Percentiles rank a stretch among this genome's conserved stretches.
These are phyloP conservation scores for Aspergillus sojae DNA, from an alignment of 2,329 filamentous ascomycete genomes.

Conservation along the genomic window DNA sequence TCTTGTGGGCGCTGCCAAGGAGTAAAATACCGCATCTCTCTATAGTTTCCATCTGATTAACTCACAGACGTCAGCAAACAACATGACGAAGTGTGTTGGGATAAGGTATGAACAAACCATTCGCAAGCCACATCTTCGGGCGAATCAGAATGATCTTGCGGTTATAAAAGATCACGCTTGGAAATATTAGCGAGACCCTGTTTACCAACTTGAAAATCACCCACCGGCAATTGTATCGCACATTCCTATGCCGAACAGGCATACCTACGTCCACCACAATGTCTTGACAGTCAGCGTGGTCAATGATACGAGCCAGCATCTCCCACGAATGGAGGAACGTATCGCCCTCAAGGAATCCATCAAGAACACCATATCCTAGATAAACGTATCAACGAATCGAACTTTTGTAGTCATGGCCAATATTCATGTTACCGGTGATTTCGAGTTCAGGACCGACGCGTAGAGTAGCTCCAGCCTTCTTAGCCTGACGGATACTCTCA, in stretches of 20 bases:
- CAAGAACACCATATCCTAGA: conserved; percentile 62
- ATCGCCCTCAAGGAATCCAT: conserved; percentile 66
- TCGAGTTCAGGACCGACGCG: conserved; percentile 61
- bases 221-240: conserved; percentile 65
- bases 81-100: neutral
- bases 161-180: conserved; percentile 61
- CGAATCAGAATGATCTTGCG: conserved; percentile 71
- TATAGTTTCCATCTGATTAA: conserved; percentile 62
- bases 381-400: neutral
- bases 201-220: neutral
- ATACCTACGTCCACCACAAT: conserved; percentile 68
- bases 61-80: neutral
- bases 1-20: conserved; percentile 61
- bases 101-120: conserved; percentile 42
- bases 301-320: conserved; percentile 62
- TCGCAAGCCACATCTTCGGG: conserved; percentile 71
- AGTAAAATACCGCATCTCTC: conserved; percentile 65
- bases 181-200: neutral
- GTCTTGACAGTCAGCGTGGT: conserved; percentile 61
- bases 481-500: conserved; percentile 63
- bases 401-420: neutral
- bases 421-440: conserved; percentile 49
- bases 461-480: conserved; percentile 63
- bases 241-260: conserved; percentile 64
- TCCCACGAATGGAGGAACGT: conserved; percentile 65